Base-by-base conservation (phyloP, 1,284 basidiomycete species). In the Fomes fomentarius region DNA sequence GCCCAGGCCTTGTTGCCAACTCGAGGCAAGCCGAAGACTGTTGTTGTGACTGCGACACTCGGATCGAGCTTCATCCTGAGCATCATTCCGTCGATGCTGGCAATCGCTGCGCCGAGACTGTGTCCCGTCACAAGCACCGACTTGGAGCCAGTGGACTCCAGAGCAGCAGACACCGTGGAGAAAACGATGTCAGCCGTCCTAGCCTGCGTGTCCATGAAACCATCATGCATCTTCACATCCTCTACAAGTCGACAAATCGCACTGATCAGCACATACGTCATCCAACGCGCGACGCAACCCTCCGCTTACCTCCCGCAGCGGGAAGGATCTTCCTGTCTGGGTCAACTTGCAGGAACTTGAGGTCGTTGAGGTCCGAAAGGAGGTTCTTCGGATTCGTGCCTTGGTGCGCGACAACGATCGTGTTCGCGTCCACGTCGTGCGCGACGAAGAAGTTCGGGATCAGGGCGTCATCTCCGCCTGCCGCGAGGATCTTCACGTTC, bases 401-500 rank as follows among this genome's bases (percentile, higher is more conserved):
- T 56, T 80, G 71, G 53, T 80, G 78, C 2, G 78, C 76, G 11
- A 80, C 76, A 26, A 79, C 73, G 49, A 80, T 66, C 21, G 66
- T 69, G 40, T 76, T 60, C 10, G 66, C 63, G 5, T 64, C 57
- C 9, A 65, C 61, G 53, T 80, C 77, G 52, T 74, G 68, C 0
- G 76, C 77, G 40, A 79, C 66, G 55, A 72, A 78, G 62, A 73
- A 60, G 33, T 49, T 47, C 26, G 53, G 54, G 19, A 50, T 24
- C 12, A 26, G 26, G 7, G 59, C 52, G 3, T 83, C 82, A 60
- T 87, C 76, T 5, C 85, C 85, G 26, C 85, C 86, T 1, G 83
- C 74, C 12, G 81, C 81, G 4, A 81, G 68, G 1, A 83, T 78
- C n/a, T 75, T 43, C 59, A 87, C 86, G 12, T 66, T 72, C 2